phyloP scores from a whole-genome alignment of 495 filamentous ascomycete species.

The Xylaria intraflava region DNA sequence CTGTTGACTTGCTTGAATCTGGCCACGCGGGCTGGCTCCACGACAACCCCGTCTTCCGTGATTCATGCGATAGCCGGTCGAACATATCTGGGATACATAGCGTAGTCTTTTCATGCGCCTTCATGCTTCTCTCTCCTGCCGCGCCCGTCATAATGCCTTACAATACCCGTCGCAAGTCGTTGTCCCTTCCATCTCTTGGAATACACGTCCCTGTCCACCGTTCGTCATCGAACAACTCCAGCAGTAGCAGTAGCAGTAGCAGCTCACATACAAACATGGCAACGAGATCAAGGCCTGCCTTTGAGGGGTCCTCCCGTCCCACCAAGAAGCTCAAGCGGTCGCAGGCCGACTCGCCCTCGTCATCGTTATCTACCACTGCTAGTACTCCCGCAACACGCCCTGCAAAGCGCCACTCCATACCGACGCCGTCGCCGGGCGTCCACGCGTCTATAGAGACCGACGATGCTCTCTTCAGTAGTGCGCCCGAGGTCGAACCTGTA shows the following conservation, averaged over 20 bases:
- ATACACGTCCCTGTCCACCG: constrained; percentile 70
- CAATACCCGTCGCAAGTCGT: constrained; percentile 94
- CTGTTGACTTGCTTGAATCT: constrained; percentile 1
- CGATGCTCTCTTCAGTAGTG: constrained; percentile 21
- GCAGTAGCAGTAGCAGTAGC: constrained; percentile 12
- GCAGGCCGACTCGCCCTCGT: constrained; percentile 38
- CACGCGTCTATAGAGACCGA: constrained; percentile 37
- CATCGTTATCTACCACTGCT: constrained; percentile 36
- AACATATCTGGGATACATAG: constrained; percentile 14
- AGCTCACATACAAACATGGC: constrained; percentile 23
- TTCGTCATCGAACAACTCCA: constrained; percentile 11
- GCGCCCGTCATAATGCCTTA: constrained; percentile 65
- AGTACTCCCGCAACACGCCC: constrained; percentile 28
- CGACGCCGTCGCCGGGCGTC: constrained; percentile 72
- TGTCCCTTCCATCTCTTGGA: constrained; percentile 88
- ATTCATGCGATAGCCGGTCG: constrained; percentile 24
- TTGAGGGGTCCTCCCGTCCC: constrained; percentile 53
- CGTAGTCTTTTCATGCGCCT: constrained; percentile 16
- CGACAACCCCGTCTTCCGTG: constrained; percentile 14
- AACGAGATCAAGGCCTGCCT: constrained; percentile 41
- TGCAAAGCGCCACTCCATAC: constrained; percentile 45
- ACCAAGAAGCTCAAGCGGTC: constrained; percentile 80
- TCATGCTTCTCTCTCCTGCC: constrained; percentile 13
- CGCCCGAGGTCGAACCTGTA: constrained; percentile 48
- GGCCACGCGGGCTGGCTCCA: constrained; percentile 14